These are phyloP conservation scores for Eucalyptus curtisii DNA, from an alignment of 345 rosid species.

Conservation along the genomic window DNA sequence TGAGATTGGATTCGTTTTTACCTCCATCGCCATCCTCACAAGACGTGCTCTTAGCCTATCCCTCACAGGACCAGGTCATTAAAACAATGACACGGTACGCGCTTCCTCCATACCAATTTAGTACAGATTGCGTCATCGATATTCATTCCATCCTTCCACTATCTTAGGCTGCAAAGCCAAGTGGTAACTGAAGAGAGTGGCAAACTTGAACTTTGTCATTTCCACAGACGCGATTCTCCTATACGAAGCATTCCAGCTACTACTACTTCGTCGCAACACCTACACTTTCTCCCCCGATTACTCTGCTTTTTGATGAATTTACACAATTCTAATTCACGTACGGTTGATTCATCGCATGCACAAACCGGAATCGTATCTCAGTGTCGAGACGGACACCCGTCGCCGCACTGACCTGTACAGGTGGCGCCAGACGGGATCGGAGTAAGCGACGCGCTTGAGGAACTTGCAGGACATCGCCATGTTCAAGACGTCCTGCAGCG, in stretches of 20 bases:
- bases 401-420: conserved; percentile 11
- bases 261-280: too few species aligned
- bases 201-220: not conserved
- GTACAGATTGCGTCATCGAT: not conserved
- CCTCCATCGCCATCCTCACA: too few species aligned
- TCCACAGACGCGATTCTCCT: accelerated
- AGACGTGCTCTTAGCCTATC: accelerated
- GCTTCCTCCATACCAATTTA: not conserved
- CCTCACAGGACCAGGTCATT: accelerated
- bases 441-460: conserved; percentile 28
- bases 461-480: conserved; percentile 31
- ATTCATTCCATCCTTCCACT: not conserved
- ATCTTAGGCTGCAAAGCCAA: accelerated
- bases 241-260: accelerated
- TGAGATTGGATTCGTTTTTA: accelerated
- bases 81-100: accelerated
- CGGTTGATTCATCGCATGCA: not conserved
- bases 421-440: conserved; percentile 36
- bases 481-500: conserved; percentile 24
- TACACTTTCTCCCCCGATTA: not conserved
- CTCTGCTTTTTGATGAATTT: not conserved
- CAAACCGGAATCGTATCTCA: not conserved
- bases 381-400: not conserved
- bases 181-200: not conserved
- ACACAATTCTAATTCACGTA: accelerated